phyloP scores from a whole-genome alignment of 169 alveolate genomes.

The Neospora caninum region DNA sequence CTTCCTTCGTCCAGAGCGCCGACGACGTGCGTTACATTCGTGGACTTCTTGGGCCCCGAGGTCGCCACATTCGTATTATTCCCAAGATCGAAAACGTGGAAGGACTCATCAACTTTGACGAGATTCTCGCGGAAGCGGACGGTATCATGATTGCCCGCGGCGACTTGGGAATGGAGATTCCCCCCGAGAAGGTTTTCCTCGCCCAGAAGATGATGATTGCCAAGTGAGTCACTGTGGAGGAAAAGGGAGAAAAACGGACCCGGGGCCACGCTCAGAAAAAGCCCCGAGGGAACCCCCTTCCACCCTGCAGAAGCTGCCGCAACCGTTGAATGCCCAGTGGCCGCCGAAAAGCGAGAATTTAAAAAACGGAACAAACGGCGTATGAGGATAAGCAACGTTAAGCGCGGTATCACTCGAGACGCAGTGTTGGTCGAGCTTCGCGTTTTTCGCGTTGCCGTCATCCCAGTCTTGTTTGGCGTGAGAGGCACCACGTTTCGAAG shows the following conservation, averaged over 20 bases:
- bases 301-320: no score
- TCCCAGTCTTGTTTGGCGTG: no score
- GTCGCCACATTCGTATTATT: conserved; percentile 94
- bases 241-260: not conserved
- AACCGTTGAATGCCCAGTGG: no score
- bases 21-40: conserved; percentile 86
- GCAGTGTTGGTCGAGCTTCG: no score
- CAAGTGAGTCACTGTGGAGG: conserved; percentile 72
- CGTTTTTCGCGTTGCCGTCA: no score
- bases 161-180: conserved; percentile 98
- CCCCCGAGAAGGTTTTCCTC: conserved; percentile 96
- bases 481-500: no score
- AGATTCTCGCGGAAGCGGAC: conserved; percentile 94
- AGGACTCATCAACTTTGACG: conserved; percentile 95
- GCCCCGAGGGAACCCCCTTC: no score
- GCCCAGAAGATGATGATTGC: conserved; percentile 97
- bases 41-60: conserved; percentile 88
- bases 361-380: no score
- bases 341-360: no score
- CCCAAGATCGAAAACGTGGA: conserved; percentile 98
- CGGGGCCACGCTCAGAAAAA: no score
- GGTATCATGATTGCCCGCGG: conserved; percentile 99
- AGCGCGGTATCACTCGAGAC: no score
- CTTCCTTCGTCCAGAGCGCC: conserved; percentile 85
- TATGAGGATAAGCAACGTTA: no score